These are phyloP conservation scores for Immersiella caudata DNA, from an alignment of 495 filamentous ascomycete species.

Conservation along the genomic window DNA sequence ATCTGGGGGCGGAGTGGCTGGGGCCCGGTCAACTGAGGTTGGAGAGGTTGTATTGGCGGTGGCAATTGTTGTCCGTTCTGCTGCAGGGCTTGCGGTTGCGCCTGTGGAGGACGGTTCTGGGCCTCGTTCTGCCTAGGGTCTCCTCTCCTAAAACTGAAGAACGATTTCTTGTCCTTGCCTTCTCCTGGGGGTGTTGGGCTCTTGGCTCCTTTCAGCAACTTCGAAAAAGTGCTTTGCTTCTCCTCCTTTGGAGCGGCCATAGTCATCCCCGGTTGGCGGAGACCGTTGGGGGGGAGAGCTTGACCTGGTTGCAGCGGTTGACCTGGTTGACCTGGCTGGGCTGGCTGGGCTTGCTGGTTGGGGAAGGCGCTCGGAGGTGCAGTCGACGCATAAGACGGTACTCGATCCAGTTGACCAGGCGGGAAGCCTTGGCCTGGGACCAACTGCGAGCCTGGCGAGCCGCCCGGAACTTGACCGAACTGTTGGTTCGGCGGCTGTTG, in stretches of 20 bases:
- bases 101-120: slow-evolving; percentile 15
- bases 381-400: neutral
- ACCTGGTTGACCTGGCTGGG: slow-evolving; percentile 6
- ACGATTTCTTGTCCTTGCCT: slow-evolving; percentile 31
- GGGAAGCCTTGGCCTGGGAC: slow-evolving; percentile 4
- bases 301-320: slow-evolving; percentile 10
- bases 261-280: slow-evolving; percentile 14
- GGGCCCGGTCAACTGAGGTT: slow-evolving; percentile 16
- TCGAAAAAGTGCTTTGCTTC: slow-evolving; percentile 40
- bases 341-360: neutral
- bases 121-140: slow-evolving; percentile 27
- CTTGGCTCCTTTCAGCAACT: slow-evolving; percentile 36
- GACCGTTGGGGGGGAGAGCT: neutral
- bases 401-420: neutral
- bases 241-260: slow-evolving; percentile 27
- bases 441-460: neutral
- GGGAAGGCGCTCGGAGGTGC: neutral
- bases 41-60: slow-evolving; percentile 1
- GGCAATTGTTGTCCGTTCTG: slow-evolving; percentile 6
- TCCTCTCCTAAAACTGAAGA: slow-evolving; percentile 41
- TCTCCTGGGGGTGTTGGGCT: slow-evolving; percentile 15
- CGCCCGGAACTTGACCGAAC: neutral
- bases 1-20: slow-evolving; percentile 15
- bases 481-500: slow-evolving; percentile 5
- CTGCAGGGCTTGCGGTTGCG: slow-evolving; percentile 21